Percentiles rank a stretch among this genome's conserved stretches.
Evolutionary conservation across 805 yeast species (phyloP).

Genomic region (Yarrowia bubula): DNA sequence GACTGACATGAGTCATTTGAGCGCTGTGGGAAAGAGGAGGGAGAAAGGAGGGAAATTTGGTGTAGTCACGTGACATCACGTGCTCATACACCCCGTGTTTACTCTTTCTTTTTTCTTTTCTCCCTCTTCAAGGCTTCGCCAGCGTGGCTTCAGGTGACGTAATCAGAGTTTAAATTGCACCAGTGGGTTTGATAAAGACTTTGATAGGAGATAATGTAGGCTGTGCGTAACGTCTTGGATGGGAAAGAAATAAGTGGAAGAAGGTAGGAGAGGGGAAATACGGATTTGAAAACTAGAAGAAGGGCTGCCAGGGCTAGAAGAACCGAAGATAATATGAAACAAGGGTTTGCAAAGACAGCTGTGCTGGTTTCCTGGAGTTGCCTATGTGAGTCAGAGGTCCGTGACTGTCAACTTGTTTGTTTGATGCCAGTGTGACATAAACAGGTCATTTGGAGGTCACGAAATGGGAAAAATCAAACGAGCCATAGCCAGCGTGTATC

Average conservation of each 20-base stretch:
- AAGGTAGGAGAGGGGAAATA: not conserved
- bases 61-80: not conserved
- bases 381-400: no score
- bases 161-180: conserved; percentile 11
- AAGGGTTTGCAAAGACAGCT: no score
- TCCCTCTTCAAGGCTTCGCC: not conserved
- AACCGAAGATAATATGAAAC: no score
- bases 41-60: no score
- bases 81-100: not conserved
- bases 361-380: no score
- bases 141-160: conserved; percentile 20
- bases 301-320: no score
- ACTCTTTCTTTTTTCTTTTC: not conserved
- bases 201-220: conserved; percentile 24
- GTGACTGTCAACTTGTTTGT: no score
- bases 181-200: conserved; percentile 10
- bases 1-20: not conserved
- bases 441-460: not conserved
- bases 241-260: no score
- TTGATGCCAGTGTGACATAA: no score
- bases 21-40: not conserved
- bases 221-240: conserved; percentile 14
- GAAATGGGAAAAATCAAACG: no score
- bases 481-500: no score
- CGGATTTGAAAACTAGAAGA: no score